phyloP scores from a whole-genome alignment of 495 filamentous ascomycete genomes.

The Aspergillus cavernicola region DNA sequence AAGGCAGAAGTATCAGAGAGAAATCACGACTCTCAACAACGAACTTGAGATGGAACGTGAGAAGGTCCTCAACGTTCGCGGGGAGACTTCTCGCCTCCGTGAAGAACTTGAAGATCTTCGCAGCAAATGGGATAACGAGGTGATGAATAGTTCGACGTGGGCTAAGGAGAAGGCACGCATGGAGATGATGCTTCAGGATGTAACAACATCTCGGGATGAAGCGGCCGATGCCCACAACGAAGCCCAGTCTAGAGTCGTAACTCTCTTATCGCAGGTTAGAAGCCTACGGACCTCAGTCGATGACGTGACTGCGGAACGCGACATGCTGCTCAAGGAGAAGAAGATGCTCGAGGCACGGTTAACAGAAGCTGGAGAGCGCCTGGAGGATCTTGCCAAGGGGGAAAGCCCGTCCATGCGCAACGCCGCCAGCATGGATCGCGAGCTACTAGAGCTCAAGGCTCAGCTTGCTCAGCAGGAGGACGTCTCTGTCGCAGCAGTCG shows the following conservation, averaged over 20 bases:
- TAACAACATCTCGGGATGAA: slow-evolving; percentile 86
- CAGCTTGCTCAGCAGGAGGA: slow-evolving; percentile 91
- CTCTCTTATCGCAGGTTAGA: slow-evolving; percentile 86
- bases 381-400: slow-evolving; percentile 86
- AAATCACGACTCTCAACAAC: slow-evolving; percentile 81
- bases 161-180: slow-evolving; percentile 94
- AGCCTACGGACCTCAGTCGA: slow-evolving; percentile 79
- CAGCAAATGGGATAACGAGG: slow-evolving; percentile 97
- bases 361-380: slow-evolving; percentile 78
- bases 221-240: slow-evolving; percentile 91
- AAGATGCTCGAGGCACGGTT: slow-evolving; percentile 83
- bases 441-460: slow-evolving; percentile 87
- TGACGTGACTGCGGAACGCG: slow-evolving; percentile 80
- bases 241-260: slow-evolving; percentile 86
- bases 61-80: slow-evolving; percentile 65
- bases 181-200: slow-evolving; percentile 85
- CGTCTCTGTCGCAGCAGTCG: slow-evolving; percentile 84
- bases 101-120: slow-evolving; percentile 94
- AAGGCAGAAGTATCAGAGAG: slow-evolving; percentile 91
- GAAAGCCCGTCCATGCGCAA: slow-evolving; percentile 90
- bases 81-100: slow-evolving; percentile 70
- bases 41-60: slow-evolving; percentile 94
- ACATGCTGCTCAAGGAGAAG: slow-evolving; percentile 84
- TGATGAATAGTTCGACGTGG: slow-evolving; percentile 96
- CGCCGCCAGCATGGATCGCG: slow-evolving; percentile 83